Evolutionary conservation across 2,329 filamentous ascomycete genomes (phyloP).

Genomic region (Scytalidium sp.): DNA sequence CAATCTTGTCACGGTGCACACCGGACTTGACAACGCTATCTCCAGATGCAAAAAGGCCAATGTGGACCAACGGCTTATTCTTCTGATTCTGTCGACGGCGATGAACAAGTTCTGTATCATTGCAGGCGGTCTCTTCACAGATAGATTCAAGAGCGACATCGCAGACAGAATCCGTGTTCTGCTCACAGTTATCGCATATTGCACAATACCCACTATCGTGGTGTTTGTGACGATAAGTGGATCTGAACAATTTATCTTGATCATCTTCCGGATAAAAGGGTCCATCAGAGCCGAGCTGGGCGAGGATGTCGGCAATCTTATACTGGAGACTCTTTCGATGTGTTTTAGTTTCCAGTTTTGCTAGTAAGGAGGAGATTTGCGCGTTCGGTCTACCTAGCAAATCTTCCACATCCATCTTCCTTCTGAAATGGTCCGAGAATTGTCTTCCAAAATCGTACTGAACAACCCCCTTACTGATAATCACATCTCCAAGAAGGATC

Average conservation of each 20-base stretch:
- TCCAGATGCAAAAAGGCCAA: constrained; percentile 31
- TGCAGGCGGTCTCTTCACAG: too few species aligned
- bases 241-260: constrained; percentile 5
- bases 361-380: constrained; percentile 10
- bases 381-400: too few species aligned
- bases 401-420: constrained; percentile 12
- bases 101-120: too few species aligned
- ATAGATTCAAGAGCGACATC: too few species aligned
- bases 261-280: constrained; percentile 5
- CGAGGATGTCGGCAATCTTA: constrained; percentile 3
- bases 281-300: not conserved
- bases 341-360: constrained; percentile 3
- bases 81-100: constrained; percentile 8
- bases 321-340: constrained; percentile 2
- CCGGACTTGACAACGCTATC: constrained; percentile 11
- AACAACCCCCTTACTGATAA: constrained; percentile 23
- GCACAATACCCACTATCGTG: not conserved
- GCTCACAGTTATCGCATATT: not conserved
- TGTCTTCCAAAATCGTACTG: constrained; percentile 29
- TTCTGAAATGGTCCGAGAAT: constrained; percentile 14
- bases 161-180: not conserved
- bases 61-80: too few species aligned
- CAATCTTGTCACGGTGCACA: constrained; percentile 7
- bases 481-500: constrained; percentile 26
- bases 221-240: constrained; percentile 7